Conservation (phyloP, 306 rosid species). For the Rosa persica region DNA sequence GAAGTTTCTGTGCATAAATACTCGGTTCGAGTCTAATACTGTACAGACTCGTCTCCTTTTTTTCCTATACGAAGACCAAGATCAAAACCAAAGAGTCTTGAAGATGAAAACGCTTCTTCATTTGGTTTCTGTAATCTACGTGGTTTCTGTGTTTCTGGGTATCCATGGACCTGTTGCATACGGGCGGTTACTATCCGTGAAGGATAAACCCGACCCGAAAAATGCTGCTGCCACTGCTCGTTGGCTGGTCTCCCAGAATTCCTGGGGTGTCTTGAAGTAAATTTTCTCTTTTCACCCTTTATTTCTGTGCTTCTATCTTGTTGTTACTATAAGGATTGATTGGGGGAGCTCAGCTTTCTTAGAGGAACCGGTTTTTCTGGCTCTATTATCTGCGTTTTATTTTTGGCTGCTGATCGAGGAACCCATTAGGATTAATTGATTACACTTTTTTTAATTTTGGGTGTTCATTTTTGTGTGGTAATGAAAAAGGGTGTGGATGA, state of each 20-base stretch:
- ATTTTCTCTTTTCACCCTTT: conserved; percentile 12
- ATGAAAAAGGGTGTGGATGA: background rate
- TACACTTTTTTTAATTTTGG: no score
- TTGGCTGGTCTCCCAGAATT: conserved; percentile 71
- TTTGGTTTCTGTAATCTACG: background rate
- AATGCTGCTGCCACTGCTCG: conserved; percentile 76
- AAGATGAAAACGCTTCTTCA: background rate
- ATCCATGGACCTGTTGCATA: conserved; percentile 25
- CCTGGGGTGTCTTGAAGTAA: conserved; percentile 82
- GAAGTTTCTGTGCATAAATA: background rate
- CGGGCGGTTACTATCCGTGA: conserved; percentile 36
- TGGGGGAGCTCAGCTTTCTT: conserved; percentile 2
- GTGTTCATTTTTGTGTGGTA: background rate
- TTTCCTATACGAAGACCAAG: background rate
- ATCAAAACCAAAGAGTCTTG: background rate
- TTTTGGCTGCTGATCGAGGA: background rate
- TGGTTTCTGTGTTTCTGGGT: conserved; percentile 26
- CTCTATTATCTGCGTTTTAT: background rate
- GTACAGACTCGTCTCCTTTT: background rate
- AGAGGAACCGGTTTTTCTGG: background rate
- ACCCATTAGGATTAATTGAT: no score
- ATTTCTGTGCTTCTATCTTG: background rate
- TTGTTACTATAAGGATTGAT: background rate
- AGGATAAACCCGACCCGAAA: conserved; percentile 62
- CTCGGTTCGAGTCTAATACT: background rate